Evolutionary conservation across 148 eudicot species (phyloP).

Genomic region (Camellia sinensis): DNA sequence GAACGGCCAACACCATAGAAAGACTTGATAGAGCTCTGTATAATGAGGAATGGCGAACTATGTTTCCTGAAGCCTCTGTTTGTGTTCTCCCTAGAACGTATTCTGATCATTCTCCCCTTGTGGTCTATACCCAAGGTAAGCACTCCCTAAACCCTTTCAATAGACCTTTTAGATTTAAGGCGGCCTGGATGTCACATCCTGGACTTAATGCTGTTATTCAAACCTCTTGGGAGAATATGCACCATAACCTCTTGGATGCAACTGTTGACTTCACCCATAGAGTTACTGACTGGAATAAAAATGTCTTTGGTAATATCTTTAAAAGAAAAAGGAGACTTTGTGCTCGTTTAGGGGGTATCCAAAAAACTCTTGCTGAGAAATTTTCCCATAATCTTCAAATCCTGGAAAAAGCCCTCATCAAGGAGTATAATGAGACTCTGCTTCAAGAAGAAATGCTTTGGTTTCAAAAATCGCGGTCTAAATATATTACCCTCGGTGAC

Average conservation of each 20-base stretch:
- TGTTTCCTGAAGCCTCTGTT: not conserved
- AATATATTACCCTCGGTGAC: not conserved
- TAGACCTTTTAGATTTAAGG: not conserved
- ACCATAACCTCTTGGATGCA: no score
- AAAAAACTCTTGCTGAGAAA: no score
- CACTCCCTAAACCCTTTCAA: not conserved
- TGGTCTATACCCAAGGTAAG: not conserved
- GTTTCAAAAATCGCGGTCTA: not conserved
- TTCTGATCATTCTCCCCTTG: not conserved
- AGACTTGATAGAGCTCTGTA: no score
- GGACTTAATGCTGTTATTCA: no score
- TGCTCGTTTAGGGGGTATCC: no score
- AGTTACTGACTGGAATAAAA: not conserved
- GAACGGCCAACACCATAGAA: not conserved
- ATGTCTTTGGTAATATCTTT: not conserved
- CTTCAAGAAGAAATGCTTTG: not conserved
- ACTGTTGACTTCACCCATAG: not conserved
- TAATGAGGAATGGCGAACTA: not conserved
- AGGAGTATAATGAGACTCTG: no score
- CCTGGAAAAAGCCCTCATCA: no score
- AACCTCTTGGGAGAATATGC: not conserved
- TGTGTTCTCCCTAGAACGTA: not conserved
- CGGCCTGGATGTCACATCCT: not conserved
- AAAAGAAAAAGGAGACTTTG: no score
- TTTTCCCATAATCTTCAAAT: no score